Evolutionary conservation across 2,329 filamentous ascomycete species (phyloP), one percentile per base, ranked within the genome.

Genomic region (Orbilia ellipsospora): DNA sequence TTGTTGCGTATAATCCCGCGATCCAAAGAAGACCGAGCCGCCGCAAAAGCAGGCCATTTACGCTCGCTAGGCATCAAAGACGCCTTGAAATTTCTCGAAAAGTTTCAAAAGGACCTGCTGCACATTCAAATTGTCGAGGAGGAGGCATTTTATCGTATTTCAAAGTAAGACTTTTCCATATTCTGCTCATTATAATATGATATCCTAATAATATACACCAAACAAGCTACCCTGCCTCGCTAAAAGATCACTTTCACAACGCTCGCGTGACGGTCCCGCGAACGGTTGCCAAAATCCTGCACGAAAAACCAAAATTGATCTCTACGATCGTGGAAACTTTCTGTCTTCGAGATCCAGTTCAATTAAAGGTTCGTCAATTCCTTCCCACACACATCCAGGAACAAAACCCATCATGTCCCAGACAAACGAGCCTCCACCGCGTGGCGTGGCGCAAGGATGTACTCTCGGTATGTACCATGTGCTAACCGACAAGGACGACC

Each of bases 321-420:
- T 90, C 93, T 1, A 89, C 93, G 0, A 93, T 93, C 0, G 88
- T 94, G 1, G 96, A 99, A 82, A 89, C 91, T 0, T 98, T 99
- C 82, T 98, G 98, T 81, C 86, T 97, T 13, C 89, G 95, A 76
- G 94, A 98, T 80, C 90, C 93, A 0, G 86, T 93, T 69, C 86
- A 90, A 0, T 83, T 97, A 51, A 90, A 90, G 66, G 68, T 70
- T 73, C 68, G 68, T 64, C 51, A 57, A 48, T 52, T 52, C 50
- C 44, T 75, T 62, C 72, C 62, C 72, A 48, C 64, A 26, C 48
- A 40, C 20, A 52, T 16, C 40, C 20, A 13, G 16, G 12, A 42
- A 50, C 31, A 54, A 61, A 61, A 60, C 59, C 18, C 54, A 48
- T 36, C 20, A 64, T 3, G 54, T 23, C 26, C 16, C 15, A 48